Evolutionary conservation across 371 early-diverging fungal genomes (phyloP), one percentile per base, ranked within the genome.

Genomic region (Mortierella sp.): DNA sequence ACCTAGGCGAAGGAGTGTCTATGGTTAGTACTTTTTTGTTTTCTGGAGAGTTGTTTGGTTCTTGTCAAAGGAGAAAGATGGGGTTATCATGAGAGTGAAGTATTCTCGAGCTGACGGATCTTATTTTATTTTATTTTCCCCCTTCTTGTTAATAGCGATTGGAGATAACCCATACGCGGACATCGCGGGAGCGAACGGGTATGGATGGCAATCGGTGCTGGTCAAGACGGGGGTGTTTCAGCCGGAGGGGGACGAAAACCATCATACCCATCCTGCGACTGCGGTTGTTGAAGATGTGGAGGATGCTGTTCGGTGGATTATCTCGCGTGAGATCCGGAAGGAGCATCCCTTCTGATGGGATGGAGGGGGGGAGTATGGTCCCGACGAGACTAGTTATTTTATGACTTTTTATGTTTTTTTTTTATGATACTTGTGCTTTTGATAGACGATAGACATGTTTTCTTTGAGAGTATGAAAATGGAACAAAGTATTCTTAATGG

Each of bases 211-310:
- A 4, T 94, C 94, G 32, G 83, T 97, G 14, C 83, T 97, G 41
- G 97, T 97, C 27, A 90, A 93, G 68, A 97, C 98, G 0, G 98
- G 98, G 46, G 95, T 97, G 5, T 96, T 94, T 75, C 82, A 83
- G 55, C 87, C 77, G 27, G 93, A 90, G 10, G 88, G 91, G 58
- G 92, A 92, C 49, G 88, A 81, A 63, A 82, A 91, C 78, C 93
- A 92, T 55, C 87, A 81, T n/a, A 87, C 84, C 3, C 90, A 93
- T 70, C 93, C 94, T 32, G 95, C 95, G 7, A 81, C 88, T 1
- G 80, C 83, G 5, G 93, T 94, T 0, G 92, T 92, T 46, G 91
- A 95, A n/a, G 88, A 96, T 80, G 97, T 97, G 0, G 92, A 91
- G 70, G 95, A 95, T 43, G 97, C 96, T 1, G 96, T 97, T 4